A percentile compares a stretch with the other conserved stretches of the same genome.
Evolutionary conservation across 768 basidiomycete genomes (phyloP).

Genomic region (Lactarius hengduanensis): DNA sequence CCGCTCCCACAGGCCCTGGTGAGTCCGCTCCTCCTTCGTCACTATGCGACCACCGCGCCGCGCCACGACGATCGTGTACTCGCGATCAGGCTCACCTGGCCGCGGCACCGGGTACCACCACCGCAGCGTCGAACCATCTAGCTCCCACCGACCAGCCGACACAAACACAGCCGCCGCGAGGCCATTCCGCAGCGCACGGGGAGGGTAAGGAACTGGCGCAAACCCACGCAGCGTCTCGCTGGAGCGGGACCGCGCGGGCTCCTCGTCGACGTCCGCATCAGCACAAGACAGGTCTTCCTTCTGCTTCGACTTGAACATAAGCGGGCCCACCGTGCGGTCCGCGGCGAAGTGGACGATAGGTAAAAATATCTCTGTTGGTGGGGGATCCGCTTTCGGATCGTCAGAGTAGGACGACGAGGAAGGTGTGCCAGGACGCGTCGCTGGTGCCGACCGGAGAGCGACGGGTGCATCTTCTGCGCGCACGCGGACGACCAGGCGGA

Average conservation of each 20-base stretch:
- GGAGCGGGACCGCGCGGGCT: constrained; percentile 14
- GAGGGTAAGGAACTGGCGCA: constrained; percentile 19
- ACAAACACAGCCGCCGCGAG: constrained; percentile 46
- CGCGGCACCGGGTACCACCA: constrained; percentile 41
- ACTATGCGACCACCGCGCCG: constrained; percentile 37
- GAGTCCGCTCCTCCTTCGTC: constrained; percentile 25
- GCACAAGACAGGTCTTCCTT: constrained; percentile 20
- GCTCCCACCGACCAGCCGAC: constrained; percentile 47
- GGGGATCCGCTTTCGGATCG: constrained; percentile 37
- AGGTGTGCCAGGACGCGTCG: constrained; percentile 21
- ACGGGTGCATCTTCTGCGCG: constrained; percentile 50
- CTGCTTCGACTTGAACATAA: constrained; percentile 11
- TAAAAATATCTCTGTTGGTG: constrained; percentile 85
- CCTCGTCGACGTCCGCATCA: constrained; percentile 15
- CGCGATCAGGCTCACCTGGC: constrained; percentile 33
- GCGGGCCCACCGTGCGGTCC: constrained; percentile 33
- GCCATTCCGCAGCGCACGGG: constrained; percentile 47
- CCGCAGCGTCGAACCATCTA: constrained; percentile 49
- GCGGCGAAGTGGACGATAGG: constrained; percentile 88
- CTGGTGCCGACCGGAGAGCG: constrained; percentile 20
- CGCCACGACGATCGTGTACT: constrained; percentile 36
- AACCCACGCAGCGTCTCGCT: constrained; percentile 29
- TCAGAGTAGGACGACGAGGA: constrained; percentile 26
- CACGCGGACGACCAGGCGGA: constrained; percentile 69
- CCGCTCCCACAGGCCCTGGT: constrained; percentile 23